Evolutionary conservation across 2,329 filamentous ascomycete genomes (phyloP), one percentile per base, ranked within the genome.

Genomic region (Magnaporthales sp.): DNA sequence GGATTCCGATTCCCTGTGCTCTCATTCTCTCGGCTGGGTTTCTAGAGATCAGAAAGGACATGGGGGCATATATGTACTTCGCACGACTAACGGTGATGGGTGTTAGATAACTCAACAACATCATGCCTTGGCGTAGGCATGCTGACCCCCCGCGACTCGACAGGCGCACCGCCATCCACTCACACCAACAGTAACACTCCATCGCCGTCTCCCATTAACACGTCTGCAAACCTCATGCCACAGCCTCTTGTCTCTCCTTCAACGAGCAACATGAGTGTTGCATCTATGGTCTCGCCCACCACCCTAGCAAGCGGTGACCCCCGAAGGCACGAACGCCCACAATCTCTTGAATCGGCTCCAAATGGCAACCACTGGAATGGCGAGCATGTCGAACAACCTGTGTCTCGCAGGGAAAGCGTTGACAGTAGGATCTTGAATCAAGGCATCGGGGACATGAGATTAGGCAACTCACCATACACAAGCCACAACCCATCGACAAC

Each of bases 401-500:
- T 88, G 63, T 87, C 88, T 63, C 84, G 90, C 67, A 86, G 91
- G 65, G 91, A 92, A 77, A 93, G 91, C 72, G 89, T 93, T 4
- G 91, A 93, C 76, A 92, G 90, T 76, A 85, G 90, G 69, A 89
- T 93, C 75, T 15, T 58, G 54, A 91, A 91, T 72, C 86, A 88
- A 70, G 85, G 84, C 61, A 88, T 93, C 75, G 85, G 83, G 67
- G 88, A 91, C 62, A 83, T 93, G 77, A 83, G 87, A 70, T 81
- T 93, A 63, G 86, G 87, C 65, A 84, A 84, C 62, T 91, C 89
- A 7, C 90, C 90, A 0, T 93, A 93, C 72, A 85, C 89, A 27
- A 92, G 87, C 74, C 87, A 90, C 71, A 93, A 93, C 75, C 87
- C 89, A 66, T 93, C 90, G 1, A 90, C 90, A 3, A 87, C 87